Evolutionary conservation across 2,329 filamentous ascomycete genomes (phyloP), one percentile per base, ranked within the genome.

Genomic region (Ilyonectria destructans): DNA sequence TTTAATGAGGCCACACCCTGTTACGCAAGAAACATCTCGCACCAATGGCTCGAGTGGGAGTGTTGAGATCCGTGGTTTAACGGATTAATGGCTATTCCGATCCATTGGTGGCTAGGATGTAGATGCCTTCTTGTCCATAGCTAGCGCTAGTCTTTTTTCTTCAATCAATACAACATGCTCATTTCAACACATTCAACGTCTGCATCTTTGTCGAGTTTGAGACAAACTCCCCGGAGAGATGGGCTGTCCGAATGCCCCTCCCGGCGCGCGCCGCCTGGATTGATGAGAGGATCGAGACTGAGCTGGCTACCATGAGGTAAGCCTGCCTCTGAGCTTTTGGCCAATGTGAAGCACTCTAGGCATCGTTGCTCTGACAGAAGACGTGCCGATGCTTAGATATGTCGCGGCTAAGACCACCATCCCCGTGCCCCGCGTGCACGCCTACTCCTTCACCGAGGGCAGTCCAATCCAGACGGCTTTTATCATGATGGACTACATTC

Each of bases 301-400:
- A 62, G n/a, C 19, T 62, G 8, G 59, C 59, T 15, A 56, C 51
- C 4, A 62, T 62, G 40, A 62, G 9, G 40, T 62, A 31, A 52
- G 58, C 5, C 35, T 4, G 10, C 35, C 35, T 17, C 17, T 4
- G 5, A 5, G 12, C 12, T 13, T 12, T 40, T 40, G 1, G 10
- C 7, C 10, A 23, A 23, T 23, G 3, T 23, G 21, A 23, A 23
- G 21, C n/a, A n/a, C n/a, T n/a, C 17, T 13, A 13, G 10, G 35
- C 3, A 5, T 15, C 35, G 35, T 37, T 37, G 1, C 5, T 37
- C 35, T 37, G 15, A 37, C 35, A 5, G 7, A 13, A 13, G 8
- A 54, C 35, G 35, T 37, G 12, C 10, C 1, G 37, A 4, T 6
- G 17, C 3, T 6, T 6, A 62, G 51, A 56, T 56, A 56, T 56